Percentiles rank a stretch among this genome's conserved stretches.
phyloP scores from a whole-genome alignment of 768 basidiomycete genomes.

The Lentinula sp. region DNA sequence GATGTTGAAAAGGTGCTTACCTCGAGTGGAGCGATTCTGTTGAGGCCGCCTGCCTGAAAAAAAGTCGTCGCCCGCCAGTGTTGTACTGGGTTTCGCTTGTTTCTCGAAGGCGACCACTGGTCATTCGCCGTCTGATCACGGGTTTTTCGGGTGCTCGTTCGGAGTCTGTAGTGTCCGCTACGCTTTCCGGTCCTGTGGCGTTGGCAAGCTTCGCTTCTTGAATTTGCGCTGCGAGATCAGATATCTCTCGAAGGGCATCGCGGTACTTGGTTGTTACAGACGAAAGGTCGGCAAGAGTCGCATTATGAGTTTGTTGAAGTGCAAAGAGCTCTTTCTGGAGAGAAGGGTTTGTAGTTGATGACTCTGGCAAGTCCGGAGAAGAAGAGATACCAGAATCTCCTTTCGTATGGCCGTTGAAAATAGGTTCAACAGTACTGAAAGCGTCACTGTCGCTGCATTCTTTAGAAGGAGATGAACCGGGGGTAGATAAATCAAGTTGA shows the following conservation, averaged over 20 bases:
- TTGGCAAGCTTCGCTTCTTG: constrained; percentile 76
- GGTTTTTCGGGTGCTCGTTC: constrained; percentile 36
- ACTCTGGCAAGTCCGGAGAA: constrained; percentile 16
- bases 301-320: constrained; percentile 78
- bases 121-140: constrained; percentile 46
- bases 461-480: constrained; percentile 13
- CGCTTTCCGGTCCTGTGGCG: constrained; percentile 23
- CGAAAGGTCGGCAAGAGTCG: constrained; percentile 75
- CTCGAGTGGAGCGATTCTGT: constrained; percentile 85
- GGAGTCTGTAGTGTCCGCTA: constrained; percentile 29
- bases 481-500: constrained; percentile 38
- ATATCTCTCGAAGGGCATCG: constrained; percentile 86
- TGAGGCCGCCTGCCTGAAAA: constrained; percentile 87
- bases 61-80: constrained; percentile 57
- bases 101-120: constrained; percentile 44
- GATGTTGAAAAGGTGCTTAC: constrained; percentile 27
- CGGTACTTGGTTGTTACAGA: constrained; percentile 77
- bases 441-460: constrained; percentile 1
- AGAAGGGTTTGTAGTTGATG: constrained; percentile 22
- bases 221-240: constrained; percentile 88
- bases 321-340: constrained; percentile 59
- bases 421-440: background rate
- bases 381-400: constrained; percentile 17
- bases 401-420: constrained; percentile 8
- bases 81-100: constrained; percentile 41